Percentiles rank a stretch among this genome's conserved stretches.
phyloP scores from a whole-genome alignment of 345 rosid species.

The Sonneratia alba region DNA sequence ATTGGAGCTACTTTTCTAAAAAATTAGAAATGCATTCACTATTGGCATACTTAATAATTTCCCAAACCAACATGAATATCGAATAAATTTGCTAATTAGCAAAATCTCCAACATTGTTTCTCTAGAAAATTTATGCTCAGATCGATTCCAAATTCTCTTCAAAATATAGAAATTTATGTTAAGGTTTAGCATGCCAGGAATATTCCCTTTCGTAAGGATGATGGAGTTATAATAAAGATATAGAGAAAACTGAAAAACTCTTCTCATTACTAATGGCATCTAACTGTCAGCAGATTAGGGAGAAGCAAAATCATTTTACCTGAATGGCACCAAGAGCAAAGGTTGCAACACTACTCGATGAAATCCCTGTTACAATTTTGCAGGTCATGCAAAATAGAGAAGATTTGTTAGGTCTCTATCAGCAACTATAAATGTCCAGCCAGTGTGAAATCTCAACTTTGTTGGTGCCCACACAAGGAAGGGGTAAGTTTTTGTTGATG shows the following conservation, averaged over 20 bases:
- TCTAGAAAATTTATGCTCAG: neutral
- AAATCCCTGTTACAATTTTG: constrained; percentile 41
- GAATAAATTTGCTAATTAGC: neutral
- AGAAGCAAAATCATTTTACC: constrained; percentile 30
- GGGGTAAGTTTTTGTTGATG: too few relatives aligned
- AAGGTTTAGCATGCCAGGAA: neutral
- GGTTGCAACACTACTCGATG: constrained; percentile 65
- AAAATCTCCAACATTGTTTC: neutral
- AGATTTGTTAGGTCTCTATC: neutral
- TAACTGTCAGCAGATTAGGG: neutral
- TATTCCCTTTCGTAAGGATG: neutral
- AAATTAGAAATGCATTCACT: neutral
- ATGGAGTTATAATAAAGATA: neutral
- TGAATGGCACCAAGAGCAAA: constrained; percentile 71
- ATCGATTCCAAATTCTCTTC: neutral
- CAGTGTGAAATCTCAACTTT: neutral
- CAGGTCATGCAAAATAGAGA: neutral
- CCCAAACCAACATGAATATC: neutral
- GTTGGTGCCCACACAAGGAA: too few relatives aligned
- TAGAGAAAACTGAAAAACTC: neutral
- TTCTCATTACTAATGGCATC: neutral
- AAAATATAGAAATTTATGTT: neutral
- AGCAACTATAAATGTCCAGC: neutral
- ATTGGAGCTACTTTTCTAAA: neutral
- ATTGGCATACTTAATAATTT: neutral